Conservation (phyloP, 495 filamentous ascomycete genomes). For the Neurospora sp. region DNA sequence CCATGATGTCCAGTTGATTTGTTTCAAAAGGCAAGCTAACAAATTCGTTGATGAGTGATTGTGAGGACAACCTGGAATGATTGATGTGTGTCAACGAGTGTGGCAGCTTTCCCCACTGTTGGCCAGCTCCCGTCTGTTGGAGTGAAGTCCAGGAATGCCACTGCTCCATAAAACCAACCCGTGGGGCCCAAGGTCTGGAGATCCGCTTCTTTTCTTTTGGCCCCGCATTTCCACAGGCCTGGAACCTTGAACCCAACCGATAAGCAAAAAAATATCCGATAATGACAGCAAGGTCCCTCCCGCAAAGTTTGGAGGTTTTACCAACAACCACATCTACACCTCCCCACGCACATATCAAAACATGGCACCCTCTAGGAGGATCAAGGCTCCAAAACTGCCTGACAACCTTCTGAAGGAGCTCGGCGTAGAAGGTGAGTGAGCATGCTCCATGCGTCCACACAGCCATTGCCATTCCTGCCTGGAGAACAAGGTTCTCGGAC, state of each 20-base stretch:
- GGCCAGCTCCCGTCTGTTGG: background rate
- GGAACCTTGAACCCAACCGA: background rate
- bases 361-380: constrained; percentile 4
- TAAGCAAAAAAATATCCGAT: background rate
- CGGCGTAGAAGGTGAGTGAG: constrained; percentile 10
- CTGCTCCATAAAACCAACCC: background rate
- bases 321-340: background rate
- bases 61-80: background rate
- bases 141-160: background rate
- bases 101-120: background rate
- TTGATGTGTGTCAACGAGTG: background rate
- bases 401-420: constrained; percentile 20
- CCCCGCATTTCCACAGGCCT: background rate
- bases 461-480: background rate
- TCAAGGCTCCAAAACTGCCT: constrained; percentile 11
- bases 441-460: background rate
- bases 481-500: background rate
- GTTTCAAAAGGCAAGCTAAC: background rate
- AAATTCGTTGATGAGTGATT: background rate
- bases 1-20: constrained; percentile 4
- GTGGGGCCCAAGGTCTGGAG: background rate
- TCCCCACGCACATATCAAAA: background rate
- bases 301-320: background rate
- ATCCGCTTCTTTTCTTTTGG: background rate
- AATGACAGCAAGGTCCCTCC: background rate